Conservation (phyloP, 768 basidiomycete species). For the Gloeopeniophorella convolvens region DNA sequence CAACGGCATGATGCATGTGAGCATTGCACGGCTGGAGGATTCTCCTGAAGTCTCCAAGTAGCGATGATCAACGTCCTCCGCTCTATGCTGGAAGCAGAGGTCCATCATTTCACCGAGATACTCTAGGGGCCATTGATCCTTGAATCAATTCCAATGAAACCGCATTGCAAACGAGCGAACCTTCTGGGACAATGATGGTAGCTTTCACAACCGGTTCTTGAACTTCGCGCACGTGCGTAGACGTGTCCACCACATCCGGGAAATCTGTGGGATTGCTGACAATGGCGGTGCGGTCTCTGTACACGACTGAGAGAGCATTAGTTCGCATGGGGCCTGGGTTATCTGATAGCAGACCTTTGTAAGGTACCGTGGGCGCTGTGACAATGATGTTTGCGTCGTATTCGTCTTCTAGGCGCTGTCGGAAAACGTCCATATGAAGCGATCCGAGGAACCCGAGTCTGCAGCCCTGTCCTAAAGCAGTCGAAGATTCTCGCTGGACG, state of each 20-base stretch:
- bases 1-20: constrained; percentile 81
- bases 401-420: constrained; percentile 95
- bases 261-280: constrained; percentile 96
- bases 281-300: constrained; percentile 49
- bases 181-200: constrained; percentile 91
- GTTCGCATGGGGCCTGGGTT: neutral
- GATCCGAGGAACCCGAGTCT: constrained; percentile 94
- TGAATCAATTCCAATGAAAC: neutral
- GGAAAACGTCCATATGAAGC: constrained; percentile 93
- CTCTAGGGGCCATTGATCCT: constrained; percentile 37
- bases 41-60: constrained; percentile 63
- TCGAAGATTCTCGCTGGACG: constrained; percentile 85
- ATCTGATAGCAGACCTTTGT: constrained; percentile 51
- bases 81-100: constrained; percentile 81
- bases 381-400: constrained; percentile 92
- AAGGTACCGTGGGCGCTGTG: constrained; percentile 94
- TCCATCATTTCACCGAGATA: constrained; percentile 97
- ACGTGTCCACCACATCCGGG: constrained; percentile 66
- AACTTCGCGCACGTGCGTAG: constrained; percentile 58
- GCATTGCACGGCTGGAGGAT: constrained; percentile 59
- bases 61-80: constrained; percentile 73
- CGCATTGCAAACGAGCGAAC: constrained; percentile 34
- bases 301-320: constrained; percentile 51
- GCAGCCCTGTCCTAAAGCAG: constrained; percentile 92
- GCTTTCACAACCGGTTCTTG: constrained; percentile 93